A percentile compares a stretch with the other conserved stretches of the same genome.
phyloP scores from a whole-genome alignment of 2,329 filamentous ascomycete genomes.

The Colletotrichum sp. region DNA sequence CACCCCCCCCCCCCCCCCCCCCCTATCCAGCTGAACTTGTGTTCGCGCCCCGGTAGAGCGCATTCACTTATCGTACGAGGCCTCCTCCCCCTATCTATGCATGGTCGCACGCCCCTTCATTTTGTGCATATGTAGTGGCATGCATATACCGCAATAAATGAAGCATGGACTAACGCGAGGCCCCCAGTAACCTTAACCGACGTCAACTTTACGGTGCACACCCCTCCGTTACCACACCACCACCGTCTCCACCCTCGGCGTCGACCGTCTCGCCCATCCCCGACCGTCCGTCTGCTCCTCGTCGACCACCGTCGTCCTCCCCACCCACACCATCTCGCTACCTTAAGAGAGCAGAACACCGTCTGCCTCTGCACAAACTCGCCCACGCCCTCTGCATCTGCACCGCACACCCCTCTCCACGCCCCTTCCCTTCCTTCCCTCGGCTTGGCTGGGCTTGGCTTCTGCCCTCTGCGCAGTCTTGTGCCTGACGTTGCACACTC shows the following conservation, averaged over 20 bases:
- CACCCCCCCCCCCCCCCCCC: too few species aligned
- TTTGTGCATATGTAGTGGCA: neutral
- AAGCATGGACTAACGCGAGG: neutral
- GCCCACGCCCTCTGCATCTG: neutral
- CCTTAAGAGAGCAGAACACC: neutral
- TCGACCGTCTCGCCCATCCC: neutral
- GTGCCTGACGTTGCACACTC: constrained; percentile 14
- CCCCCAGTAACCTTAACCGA: neutral
- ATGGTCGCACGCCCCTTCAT: neutral
- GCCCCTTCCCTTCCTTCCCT: neutral
- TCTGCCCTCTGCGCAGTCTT: neutral
- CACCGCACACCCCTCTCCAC: neutral
- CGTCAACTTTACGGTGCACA: neutral
- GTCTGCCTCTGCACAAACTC: neutral
- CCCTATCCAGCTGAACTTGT: neutral
- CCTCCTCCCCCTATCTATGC: neutral
- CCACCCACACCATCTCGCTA: neutral
- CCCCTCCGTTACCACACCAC: neutral
- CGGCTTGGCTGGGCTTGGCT: constrained; percentile 14
- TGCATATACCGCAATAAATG: neutral
- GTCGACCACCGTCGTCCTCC: neutral
- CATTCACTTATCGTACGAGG: neutral
- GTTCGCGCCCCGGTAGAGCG: constrained; percentile 1
- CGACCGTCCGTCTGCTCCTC: neutral
- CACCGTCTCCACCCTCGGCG: neutral